phyloP scores from a whole-genome alignment of 306 rosid species.

The Lupinus albus region DNA sequence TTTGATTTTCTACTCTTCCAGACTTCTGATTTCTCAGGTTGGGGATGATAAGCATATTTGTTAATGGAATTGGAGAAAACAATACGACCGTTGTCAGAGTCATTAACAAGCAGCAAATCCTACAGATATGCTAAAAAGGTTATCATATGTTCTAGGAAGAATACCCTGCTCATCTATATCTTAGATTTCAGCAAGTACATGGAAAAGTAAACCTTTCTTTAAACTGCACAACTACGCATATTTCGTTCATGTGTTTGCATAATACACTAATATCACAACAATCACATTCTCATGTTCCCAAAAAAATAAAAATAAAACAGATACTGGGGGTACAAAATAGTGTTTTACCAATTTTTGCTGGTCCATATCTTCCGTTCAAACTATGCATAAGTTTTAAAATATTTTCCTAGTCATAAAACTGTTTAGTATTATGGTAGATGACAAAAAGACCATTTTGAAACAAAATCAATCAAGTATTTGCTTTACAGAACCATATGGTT shows the following conservation, averaged over 20 bases:
- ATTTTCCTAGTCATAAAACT: conserved; percentile 21
- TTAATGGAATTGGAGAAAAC: conserved; percentile 55
- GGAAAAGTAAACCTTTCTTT: conserved; percentile 6
- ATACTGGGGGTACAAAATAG: background rate
- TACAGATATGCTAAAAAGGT: conserved; percentile 41
- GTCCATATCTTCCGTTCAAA: conserved; percentile 13
- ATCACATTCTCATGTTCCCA: conserved; percentile 18
- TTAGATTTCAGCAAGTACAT: conserved; percentile 23
- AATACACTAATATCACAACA: conserved; percentile 17
- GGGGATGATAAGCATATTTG: conserved; percentile 51
- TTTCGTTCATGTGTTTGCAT: background rate
- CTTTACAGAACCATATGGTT: conserved; percentile 16
- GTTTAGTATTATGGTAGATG: conserved; percentile 31
- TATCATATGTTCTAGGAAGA: conserved; percentile 16
- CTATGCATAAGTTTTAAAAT: conserved; percentile 7
- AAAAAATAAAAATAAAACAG: conserved; percentile 20
- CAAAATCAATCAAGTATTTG: conserved; percentile 21
- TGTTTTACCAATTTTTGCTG: conserved; percentile 6
- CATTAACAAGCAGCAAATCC: conserved; percentile 48
- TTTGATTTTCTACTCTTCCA: conserved; percentile 72
- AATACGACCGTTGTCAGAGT: conserved; percentile 40
- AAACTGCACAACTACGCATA: background rate
- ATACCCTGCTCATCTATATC: background rate
- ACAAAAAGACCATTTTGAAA: conserved; percentile 7
- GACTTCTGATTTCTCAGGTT: conserved; percentile 48